These are phyloP conservation scores for Ricinus communis DNA, from an alignment of 345 rosid species.

Conservation along the genomic window DNA sequence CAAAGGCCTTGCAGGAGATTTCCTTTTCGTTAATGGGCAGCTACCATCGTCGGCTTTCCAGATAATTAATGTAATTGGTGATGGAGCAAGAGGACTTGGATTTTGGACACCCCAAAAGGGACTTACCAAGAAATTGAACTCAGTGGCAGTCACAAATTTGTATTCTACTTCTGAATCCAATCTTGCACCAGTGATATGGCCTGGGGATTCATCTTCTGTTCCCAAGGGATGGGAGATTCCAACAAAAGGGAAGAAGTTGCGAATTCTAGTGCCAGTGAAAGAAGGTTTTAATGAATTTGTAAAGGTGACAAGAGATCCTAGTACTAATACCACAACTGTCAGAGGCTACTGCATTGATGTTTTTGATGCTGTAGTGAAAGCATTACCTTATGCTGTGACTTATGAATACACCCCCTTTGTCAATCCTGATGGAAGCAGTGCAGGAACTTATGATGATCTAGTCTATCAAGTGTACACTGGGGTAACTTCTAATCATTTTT, in stretches of 20 bases:
- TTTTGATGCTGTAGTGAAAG: constrained; percentile 60
- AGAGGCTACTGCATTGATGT: constrained; percentile 83
- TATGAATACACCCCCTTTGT: constrained; percentile 57
- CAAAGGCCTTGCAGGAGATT: constrained; percentile 40
- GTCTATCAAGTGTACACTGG: constrained; percentile 42
- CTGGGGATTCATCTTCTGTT: constrained; percentile 34
- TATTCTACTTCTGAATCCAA: constrained; percentile 1
- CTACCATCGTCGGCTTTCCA: constrained; percentile 27
- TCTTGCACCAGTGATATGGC: constrained; percentile 39
- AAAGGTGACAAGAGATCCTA: constrained; percentile 17
- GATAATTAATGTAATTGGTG: constrained; percentile 40
- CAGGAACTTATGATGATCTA: constrained; percentile 40
- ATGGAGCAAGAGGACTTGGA: constrained; percentile 25
- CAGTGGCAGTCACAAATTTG: not conserved
- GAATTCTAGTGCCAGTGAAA: constrained; percentile 44
- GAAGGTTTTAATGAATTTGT: constrained; percentile 32
- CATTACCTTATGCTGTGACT: constrained; percentile 78
- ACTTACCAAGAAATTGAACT: not conserved
- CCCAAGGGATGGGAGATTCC: constrained; percentile 45
- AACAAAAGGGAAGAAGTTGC: constrained; percentile 33
- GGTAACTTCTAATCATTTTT: constrained; percentile 32
- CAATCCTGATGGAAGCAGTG: not conserved
- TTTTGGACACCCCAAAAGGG: constrained; percentile 35
- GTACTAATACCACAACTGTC: constrained; percentile 27
- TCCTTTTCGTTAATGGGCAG: constrained; percentile 34